Evolutionary conservation across 495 filamentous ascomycete genomes (phyloP), one percentile per base, ranked within the genome.

Genomic region (Penicillium lividum): DNA sequence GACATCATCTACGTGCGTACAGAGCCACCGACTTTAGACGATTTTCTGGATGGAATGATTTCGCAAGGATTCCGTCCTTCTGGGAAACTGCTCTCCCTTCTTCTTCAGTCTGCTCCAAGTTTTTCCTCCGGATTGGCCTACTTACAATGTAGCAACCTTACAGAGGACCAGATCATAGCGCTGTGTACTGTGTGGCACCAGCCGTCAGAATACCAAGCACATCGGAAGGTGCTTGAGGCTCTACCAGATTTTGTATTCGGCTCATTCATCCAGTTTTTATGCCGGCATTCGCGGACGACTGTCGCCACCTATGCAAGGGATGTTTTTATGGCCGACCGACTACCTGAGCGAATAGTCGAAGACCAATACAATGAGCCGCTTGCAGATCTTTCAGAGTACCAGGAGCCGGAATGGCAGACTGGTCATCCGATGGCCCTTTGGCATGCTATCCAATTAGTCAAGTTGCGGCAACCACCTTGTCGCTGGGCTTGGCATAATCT

Each of bases 1-100:
- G 80, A 88, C 53, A 67, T 81, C 22, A 79, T 85, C 0, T 87
- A 86, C 70, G 75, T 87, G 15, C 72, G 68, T 22, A 77, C 73
- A 9, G 77, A 81, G 44, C 77, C 84, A 15, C 88, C 88, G 3
- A 75, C 75, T 0, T 40, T 83, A 7, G 70, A 84, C 18, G 76
- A 79, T 10, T 75, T 90, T 28, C 74, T 82, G 31, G 60, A 79
- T 5, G 68, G 80, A 54, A 87, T 90, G 80, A 61, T 73, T 25
- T 60, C 68, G 0, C 73, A 82, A 22, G 74, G 73, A 3, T 59
- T 88, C 28, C 67, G 63, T 31, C 77, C 81, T 7, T 59, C 66
- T 3, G 70, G 64, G 0, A 67, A 67, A 38, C 79, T 82, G 34
- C 57, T 87, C 5, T 73, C 72, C 0, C 68, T 80, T 31, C 69